phyloP scores from a whole-genome alignment of 1,139 yeast genomes.

The Meyerozyma carpophila region DNA sequence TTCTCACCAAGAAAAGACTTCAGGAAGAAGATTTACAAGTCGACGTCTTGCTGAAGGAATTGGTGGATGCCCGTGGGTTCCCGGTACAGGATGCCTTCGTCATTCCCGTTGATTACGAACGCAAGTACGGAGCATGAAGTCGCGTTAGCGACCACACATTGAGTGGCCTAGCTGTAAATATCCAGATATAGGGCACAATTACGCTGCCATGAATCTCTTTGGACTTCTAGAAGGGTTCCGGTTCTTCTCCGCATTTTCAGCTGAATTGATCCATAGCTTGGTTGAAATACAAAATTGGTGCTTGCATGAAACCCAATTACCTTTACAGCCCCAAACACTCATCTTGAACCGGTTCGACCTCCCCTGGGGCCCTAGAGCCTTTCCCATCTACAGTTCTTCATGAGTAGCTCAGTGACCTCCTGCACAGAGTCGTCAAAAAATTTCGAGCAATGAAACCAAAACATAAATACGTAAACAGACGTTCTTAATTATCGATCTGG shows the following conservation, averaged over 20 bases:
- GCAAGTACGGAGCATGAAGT: not conserved
- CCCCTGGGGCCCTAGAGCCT: too few species aligned
- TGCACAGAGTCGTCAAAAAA: not conserved
- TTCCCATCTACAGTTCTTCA: not conserved
- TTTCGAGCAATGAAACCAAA: constrained; percentile 1
- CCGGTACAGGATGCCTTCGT: constrained; percentile 38
- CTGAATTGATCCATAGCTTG: too few species aligned
- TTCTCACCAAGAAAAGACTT: constrained; percentile 50
- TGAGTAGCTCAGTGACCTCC: not conserved
- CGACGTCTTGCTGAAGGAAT: constrained; percentile 62
- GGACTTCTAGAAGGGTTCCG: too few species aligned
- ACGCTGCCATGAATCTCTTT: too few species aligned
- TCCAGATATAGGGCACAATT: too few species aligned
- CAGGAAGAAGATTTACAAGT: constrained; percentile 63
- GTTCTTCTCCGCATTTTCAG: too few species aligned
- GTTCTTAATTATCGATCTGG: not conserved
- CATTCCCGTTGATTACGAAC: constrained; percentile 37
- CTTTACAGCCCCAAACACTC: too few species aligned
- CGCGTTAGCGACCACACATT: not conserved
- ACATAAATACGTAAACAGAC: constrained; percentile 1
- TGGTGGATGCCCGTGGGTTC: constrained; percentile 66
- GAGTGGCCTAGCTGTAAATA: not conserved
- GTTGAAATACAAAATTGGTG: too few species aligned
- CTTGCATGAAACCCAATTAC: too few species aligned
- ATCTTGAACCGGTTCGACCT: too few species aligned